Conservation (phyloP, 2,329 filamentous ascomycete species). For the Cephalotrichum gorgonifer region DNA sequence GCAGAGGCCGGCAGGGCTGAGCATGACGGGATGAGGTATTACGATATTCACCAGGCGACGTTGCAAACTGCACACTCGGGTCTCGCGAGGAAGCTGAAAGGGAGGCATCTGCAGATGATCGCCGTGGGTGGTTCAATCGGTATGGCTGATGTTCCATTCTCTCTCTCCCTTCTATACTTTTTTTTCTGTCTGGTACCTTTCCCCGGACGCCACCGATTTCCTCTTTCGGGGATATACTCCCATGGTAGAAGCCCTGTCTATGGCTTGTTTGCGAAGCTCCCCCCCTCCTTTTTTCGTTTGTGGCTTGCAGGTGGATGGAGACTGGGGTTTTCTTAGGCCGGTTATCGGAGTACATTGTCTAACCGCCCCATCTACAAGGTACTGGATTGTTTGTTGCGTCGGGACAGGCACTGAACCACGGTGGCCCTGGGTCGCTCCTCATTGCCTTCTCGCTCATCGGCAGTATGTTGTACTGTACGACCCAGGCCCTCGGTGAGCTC, state of each 20-base stretch:
- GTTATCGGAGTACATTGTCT: conserved; percentile 4
- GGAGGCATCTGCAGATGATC: conserved; percentile 91
- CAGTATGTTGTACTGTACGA: conserved; percentile 81
- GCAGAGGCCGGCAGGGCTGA: conserved; percentile 18
- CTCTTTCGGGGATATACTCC: background rate
- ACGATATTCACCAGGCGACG: conserved; percentile 47
- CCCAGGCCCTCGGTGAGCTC: conserved; percentile 85
- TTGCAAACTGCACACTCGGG: conserved; percentile 67
- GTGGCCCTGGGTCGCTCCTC: conserved; percentile 68
- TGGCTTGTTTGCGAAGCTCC: too few relatives aligned
- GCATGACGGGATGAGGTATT: conserved; percentile 32
- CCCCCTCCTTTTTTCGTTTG: too few relatives aligned
- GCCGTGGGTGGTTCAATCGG: conserved; percentile 89
- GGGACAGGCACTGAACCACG: conserved; percentile 56
- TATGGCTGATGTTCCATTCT: too few relatives aligned
- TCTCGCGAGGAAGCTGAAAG: conserved; percentile 68
- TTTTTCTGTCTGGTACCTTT: background rate
- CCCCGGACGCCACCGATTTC: background rate
- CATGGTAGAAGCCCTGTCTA: background rate
- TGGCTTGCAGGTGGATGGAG: too few relatives aligned
- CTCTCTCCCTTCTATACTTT: background rate
- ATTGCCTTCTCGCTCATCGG: conserved; percentile 74
- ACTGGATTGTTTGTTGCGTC: conserved; percentile 84
- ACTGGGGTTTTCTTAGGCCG: too few relatives aligned
- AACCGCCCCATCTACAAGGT: conserved; percentile 28